Conservation (phyloP, 306 rosid genomes). For the Amphicarpaea edgeworthii region DNA sequence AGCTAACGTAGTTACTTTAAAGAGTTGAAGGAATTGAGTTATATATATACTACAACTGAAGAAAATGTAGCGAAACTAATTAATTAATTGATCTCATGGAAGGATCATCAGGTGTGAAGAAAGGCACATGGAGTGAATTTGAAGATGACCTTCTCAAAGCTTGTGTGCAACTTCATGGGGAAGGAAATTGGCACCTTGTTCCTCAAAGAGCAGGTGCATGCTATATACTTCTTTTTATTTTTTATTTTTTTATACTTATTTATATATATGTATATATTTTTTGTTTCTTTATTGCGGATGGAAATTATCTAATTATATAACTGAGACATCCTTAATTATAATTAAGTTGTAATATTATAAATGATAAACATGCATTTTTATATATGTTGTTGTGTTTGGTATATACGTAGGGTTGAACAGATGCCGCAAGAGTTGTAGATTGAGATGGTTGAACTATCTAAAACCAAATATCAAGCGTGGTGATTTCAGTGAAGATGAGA, state of each 20-base stretch:
- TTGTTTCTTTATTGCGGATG: neutral
- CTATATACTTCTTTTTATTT: neutral
- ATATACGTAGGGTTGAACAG: neutral
- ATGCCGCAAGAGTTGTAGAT: constrained; percentile 47
- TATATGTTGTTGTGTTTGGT: neutral
- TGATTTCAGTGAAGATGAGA: constrained; percentile 42
- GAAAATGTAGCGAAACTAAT: neutral
- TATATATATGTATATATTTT: neutral
- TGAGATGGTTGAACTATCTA: constrained; percentile 54
- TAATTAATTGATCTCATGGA: neutral
- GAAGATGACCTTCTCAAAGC: constrained; percentile 43
- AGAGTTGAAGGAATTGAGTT: neutral
- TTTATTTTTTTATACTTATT: neutral
- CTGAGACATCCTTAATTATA: too few relatives aligned
- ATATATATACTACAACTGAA: neutral
- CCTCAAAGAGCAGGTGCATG: constrained; percentile 47
- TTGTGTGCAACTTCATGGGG: constrained; percentile 9
- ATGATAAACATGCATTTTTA: neutral
- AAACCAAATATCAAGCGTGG: constrained; percentile 47
- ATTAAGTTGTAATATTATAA: too few relatives aligned
- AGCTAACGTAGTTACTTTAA: neutral
- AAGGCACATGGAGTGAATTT: constrained; percentile 23
- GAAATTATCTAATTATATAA: too few relatives aligned
- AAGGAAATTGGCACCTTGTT: constrained; percentile 46
- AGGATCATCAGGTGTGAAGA: constrained; percentile 5